Conservation (phyloP, 352 stramenopile genomes). For the Elongisporangium undulatum region DNA sequence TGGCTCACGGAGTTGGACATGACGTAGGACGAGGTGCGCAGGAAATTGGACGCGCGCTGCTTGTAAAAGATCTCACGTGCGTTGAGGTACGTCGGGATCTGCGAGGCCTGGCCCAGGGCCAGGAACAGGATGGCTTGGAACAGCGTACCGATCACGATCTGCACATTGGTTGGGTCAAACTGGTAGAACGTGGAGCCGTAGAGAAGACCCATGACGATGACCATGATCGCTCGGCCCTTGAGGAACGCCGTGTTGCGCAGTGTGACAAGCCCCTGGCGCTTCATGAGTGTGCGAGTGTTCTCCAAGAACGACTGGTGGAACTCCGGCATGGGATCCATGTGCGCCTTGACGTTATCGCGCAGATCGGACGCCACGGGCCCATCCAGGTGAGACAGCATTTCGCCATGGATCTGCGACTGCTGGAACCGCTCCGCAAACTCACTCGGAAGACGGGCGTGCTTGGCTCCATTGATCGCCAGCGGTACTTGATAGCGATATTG, state of each 20-base stretch:
- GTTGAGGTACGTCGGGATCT: conserved; percentile 75
- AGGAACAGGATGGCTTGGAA: conserved; percentile 82
- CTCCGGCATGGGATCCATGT: conserved; percentile 59
- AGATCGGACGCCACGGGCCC: conserved; percentile 2
- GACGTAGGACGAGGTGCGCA: conserved; percentile 65
- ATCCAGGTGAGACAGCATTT: conserved; percentile 58
- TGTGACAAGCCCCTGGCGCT: conserved; percentile 54
- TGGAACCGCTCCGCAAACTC: conserved; percentile 39
- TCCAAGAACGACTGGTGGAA: conserved; percentile 25
- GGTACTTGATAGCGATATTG: conserved; percentile 22
- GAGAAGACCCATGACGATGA: conserved; percentile 36
- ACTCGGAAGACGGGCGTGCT: conserved; percentile 15
- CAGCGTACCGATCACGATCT: conserved; percentile 66
- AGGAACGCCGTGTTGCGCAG: conserved; percentile 32
- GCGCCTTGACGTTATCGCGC: conserved; percentile 10
- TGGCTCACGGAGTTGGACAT: conserved; percentile 34
- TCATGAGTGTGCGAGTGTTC: conserved; percentile 24
- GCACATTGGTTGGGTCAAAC: conserved; percentile 27
- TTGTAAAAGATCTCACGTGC: conserved; percentile 49
- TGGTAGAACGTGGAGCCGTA: conserved; percentile 42
- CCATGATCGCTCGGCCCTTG: conserved; percentile 34
- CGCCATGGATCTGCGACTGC: conserved; percentile 24
- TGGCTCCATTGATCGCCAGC: conserved; percentile 2
- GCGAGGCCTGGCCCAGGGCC: conserved; percentile 55
- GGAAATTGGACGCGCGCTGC: conserved; percentile 36